Base-by-base conservation (phyloP, 495 filamentous ascomycete species). In the Cercophora samala region DNA sequence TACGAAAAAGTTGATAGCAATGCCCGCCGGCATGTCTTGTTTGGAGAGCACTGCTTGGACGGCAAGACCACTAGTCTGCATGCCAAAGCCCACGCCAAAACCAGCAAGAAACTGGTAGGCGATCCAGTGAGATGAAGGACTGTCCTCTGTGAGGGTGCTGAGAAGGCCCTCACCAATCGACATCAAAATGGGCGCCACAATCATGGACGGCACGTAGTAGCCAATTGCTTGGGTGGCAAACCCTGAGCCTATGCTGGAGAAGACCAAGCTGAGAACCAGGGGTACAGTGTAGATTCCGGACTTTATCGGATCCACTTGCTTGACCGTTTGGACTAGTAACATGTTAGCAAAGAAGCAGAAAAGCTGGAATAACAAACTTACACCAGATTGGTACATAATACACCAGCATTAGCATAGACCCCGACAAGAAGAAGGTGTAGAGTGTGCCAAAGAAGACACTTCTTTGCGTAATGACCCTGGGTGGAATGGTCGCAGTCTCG, bases 321-420 rank as follows among this genome's bases (percentile, higher is more conserved):
- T 82, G 60, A 89, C 87, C 15, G 87, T 87, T 77, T 95, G 91
- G 77, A 93, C 79, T 93, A 80, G 75, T 83, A 37, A 84, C 79
- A 17, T 81, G 86, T 55, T 80, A 78, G 59, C 81, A 65, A 17
- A 5, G n/a, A n/a, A n/a, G n/a, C n/a, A n/a, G n/a, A n/a, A 22
- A 23, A 72, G 4, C 37, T 78, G 70, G 58, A 58, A 56, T 8
- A 8, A 24, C 72, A 15, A n/a, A 82, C 83, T 70, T 91, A 86
- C 96, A 92, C 89, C 89, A 93, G 46, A 92, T 80, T 0, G 89
- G 89, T 2, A 92, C 73, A 66, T 85, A 89, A 72, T 89, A 91
- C 19, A 89, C 79, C 46, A 88, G 73, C 65, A 92, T 78, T 71
- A 95, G 85, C 82, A 93, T 93, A 0, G 86, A 78, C 3, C 83